Evolutionary conservation across 2,329 filamentous ascomycete species (phyloP).

Genomic region (Pseudonectria buxi): DNA sequence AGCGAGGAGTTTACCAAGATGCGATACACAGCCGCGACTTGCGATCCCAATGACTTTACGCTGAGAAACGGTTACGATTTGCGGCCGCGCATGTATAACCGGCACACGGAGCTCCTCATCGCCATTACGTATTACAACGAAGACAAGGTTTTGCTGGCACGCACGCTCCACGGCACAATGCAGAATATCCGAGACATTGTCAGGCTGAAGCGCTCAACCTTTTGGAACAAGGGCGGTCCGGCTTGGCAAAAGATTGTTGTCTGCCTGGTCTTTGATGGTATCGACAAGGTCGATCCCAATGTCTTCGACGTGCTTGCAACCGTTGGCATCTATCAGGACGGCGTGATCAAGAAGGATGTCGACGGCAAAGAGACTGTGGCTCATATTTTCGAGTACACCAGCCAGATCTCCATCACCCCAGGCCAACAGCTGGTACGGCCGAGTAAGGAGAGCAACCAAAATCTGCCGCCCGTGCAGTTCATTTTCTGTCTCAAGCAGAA

Average conservation of each 20-base stretch:
- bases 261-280: conserved; percentile 86
- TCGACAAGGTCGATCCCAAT: conserved; percentile 89
- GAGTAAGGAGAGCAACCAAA: conserved; percentile 68
- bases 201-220: conserved; percentile 90
- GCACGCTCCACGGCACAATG: conserved; percentile 91
- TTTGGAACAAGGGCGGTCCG: conserved; percentile 93
- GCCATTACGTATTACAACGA: conserved; percentile 97
- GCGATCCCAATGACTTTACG: conserved; percentile 91
- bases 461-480: conserved; percentile 86
- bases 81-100: conserved; percentile 89
- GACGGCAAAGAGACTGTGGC: conserved; percentile 88
- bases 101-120: conserved; percentile 86
- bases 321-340: conserved; percentile 89
- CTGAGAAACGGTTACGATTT: conserved; percentile 94
- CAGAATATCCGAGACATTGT: conserved; percentile 94
- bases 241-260: conserved; percentile 98
- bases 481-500: conserved; percentile 95
- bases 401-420: conserved; percentile 82
- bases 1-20: conserved; percentile 92
- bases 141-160: conserved; percentile 79
- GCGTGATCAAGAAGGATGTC: conserved; percentile 92
- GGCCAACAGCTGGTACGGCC: conserved; percentile 90
- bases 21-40: conserved; percentile 90
- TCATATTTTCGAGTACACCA: conserved; percentile 94
- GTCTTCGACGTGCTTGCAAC: conserved; percentile 83